Evolutionary conservation across 2,329 filamentous ascomycete species (phyloP).

Genomic region (Stenocarpella maydis): DNA sequence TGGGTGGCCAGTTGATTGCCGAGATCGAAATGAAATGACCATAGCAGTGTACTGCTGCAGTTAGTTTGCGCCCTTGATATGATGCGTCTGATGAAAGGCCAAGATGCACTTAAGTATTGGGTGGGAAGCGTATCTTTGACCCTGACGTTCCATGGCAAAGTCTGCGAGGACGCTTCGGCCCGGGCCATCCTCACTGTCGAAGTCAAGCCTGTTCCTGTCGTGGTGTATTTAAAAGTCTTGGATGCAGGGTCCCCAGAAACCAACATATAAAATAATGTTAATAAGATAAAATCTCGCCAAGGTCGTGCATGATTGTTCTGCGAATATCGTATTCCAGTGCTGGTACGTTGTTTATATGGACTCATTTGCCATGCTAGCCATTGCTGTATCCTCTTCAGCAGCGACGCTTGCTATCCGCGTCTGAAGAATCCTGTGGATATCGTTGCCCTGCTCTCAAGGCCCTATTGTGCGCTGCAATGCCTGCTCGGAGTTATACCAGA

Average conservation of each 20-base stretch:
- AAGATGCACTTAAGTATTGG: slow-evolving; percentile 40
- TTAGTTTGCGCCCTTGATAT: neutral
- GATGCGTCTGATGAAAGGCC: neutral
- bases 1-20: slow-evolving; percentile 40
- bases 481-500: neutral
- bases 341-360: neutral
- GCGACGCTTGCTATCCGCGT: neutral
- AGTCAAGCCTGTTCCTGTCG: neutral
- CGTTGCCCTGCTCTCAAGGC: neutral
- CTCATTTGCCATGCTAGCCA: neutral
- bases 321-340: neutral
- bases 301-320: neutral
- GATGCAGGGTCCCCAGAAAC: neutral
- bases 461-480: neutral
- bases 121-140: slow-evolving; percentile 41
- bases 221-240: neutral
- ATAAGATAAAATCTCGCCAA: neutral
- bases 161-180: slow-evolving; percentile 19
- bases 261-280: neutral
- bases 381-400: no score
- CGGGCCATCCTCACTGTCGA: neutral
- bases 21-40: slow-evolving; percentile 40
- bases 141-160: slow-evolving; percentile 42
- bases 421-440: neutral
- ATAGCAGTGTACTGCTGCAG: slow-evolving; percentile 38